These are phyloP conservation scores for Tolypocladium sp. DNA, from an alignment of 2,329 filamentous ascomycete genomes.

Conservation along the genomic window DNA sequence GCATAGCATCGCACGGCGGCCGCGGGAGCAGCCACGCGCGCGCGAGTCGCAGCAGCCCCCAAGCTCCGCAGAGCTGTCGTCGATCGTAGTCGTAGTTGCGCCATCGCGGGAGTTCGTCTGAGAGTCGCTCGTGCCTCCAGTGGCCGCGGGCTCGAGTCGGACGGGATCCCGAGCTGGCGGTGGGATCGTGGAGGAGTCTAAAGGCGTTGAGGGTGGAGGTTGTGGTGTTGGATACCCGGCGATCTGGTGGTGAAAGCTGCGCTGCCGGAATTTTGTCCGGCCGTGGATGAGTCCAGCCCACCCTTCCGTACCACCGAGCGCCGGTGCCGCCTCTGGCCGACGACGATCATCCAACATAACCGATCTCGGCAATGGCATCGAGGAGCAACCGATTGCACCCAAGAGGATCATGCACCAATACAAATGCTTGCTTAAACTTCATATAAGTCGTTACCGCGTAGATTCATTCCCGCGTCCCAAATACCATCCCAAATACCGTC, in stretches of 20 bases:
- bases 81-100: constrained; percentile 22
- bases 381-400: too few species aligned
- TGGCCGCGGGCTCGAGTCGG: background rate
- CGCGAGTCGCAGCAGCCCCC: constrained; percentile 10
- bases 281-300: background rate
- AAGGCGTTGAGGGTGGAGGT: background rate
- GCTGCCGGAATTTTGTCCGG: background rate
- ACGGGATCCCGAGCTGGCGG: background rate
- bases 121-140: background rate
- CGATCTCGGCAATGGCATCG: background rate
- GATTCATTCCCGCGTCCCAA: background rate
- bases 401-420: background rate
- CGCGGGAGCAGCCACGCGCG: constrained; percentile 6
- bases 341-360: background rate
- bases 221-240: background rate
- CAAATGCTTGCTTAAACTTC: background rate
- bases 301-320: background rate
- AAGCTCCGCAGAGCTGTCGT: constrained; percentile 19
- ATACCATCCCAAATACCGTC: background rate
- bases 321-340: background rate
- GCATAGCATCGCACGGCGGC: constrained; percentile 18
- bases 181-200: background rate
- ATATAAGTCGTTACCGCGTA: background rate
- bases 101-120: constrained; percentile 11
- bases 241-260: background rate